phyloP scores from a whole-genome alignment of 805 yeast genomes.

The Candida sonorensis region DNA sequence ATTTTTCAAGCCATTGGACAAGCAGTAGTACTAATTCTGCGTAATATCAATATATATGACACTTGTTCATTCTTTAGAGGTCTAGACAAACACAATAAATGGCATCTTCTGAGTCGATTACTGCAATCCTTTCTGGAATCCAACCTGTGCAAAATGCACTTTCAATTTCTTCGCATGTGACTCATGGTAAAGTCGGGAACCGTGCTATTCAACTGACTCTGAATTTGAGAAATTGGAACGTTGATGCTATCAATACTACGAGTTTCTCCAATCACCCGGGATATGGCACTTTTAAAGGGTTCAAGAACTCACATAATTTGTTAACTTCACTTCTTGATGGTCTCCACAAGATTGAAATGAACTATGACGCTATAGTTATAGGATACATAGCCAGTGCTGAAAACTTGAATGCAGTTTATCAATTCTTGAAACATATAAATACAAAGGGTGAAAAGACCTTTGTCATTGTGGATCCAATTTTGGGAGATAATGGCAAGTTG shows the following conservation, averaged over 20 bases:
- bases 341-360: slow-evolving; percentile 38
- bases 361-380: slow-evolving; percentile 62
- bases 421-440: slow-evolving; percentile 18
- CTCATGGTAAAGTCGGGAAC: slow-evolving; percentile 94
- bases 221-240: slow-evolving; percentile 87
- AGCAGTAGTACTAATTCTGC: too few species aligned
- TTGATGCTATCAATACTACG: slow-evolving; percentile 82
- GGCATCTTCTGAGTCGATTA: too few species aligned
- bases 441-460: slow-evolving; percentile 25
- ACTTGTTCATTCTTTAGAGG: too few species aligned
- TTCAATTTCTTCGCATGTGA: slow-evolving; percentile 83
- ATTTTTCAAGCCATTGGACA: too few species aligned
- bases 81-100: too few species aligned
- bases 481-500: slow-evolving; percentile 83
- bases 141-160: slow-evolving; percentile 28
- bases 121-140: neutral
- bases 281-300: slow-evolving; percentile 62
- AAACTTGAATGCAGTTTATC: slow-evolving; percentile 42
- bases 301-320: slow-evolving; percentile 37
- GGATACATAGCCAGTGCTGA: slow-evolving; percentile 73
- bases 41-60: too few species aligned
- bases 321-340: slow-evolving; percentile 50
- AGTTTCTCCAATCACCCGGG: slow-evolving; percentile 92
- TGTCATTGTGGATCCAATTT: slow-evolving; percentile 82
- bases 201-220: slow-evolving; percentile 86